A percentile compares a stretch with the other conserved stretches of the same genome.
phyloP scores from a whole-genome alignment of 1,139 yeast species.

The Taiozyma sp. region DNA sequence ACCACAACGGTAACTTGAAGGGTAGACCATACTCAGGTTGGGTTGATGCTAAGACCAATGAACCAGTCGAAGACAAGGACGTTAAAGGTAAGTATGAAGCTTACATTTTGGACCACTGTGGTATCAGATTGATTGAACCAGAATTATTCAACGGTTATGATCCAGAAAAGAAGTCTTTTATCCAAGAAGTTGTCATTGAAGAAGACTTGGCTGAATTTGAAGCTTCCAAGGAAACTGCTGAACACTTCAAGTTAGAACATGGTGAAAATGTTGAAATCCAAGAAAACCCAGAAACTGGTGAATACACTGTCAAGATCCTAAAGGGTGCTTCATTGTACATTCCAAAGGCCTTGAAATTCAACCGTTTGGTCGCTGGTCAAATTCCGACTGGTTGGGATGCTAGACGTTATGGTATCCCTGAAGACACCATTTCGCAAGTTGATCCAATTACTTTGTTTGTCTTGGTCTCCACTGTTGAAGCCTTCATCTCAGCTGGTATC shows the following conservation, averaged over 20 bases:
- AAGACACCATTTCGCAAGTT: conserved; percentile 88
- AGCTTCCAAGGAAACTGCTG: conserved; percentile 91
- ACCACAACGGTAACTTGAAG: conserved; percentile 89
- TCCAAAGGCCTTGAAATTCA: conserved; percentile 95
- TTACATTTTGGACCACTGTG: conserved; percentile 84
- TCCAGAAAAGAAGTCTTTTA: conserved; percentile 85
- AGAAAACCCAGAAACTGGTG: conserved; percentile 85
- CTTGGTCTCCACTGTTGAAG: conserved; percentile 92
- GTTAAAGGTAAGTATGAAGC: conserved; percentile 88
- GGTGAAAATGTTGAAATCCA: conserved; percentile 92
- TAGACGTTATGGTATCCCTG: conserved; percentile 88
- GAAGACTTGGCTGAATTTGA: conserved; percentile 96
- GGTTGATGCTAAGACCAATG: conserved; percentile 91
- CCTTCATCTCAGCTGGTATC: conserved; percentile 87
- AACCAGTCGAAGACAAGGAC: conserved; percentile 92
- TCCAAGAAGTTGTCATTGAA: conserved; percentile 94
- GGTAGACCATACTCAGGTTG: conserved; percentile 89
- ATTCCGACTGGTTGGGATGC: conserved; percentile 99
- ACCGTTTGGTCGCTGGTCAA: conserved; percentile 98
- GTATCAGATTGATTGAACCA: conserved; percentile 95
- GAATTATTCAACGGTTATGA: conserved; percentile 91
- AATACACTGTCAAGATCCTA: conserved; percentile 81
- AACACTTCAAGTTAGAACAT: conserved; percentile 82
- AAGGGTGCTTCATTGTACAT: conserved; percentile 89
- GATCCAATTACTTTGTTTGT: conserved; percentile 93